Percentiles rank a stretch among this genome's conserved stretches.
These are phyloP conservation scores for Cryptomeria japonica DNA, from an alignment of 75 land plant species.

Conservation along the genomic window DNA sequence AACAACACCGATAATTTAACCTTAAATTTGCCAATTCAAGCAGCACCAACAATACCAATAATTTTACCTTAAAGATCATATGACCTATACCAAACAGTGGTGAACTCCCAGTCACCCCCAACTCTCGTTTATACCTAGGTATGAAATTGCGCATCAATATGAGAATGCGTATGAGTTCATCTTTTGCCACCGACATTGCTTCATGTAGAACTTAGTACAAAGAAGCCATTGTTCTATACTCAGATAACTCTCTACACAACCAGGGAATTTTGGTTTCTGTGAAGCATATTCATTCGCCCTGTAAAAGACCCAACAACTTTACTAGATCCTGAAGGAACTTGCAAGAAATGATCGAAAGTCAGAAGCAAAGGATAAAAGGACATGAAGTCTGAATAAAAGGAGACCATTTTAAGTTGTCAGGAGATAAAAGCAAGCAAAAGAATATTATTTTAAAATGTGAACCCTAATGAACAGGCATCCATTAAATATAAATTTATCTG, in stretches of 20 bases:
- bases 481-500: neutral
- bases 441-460: too few relatives aligned
- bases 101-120: constrained; percentile 86
- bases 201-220: constrained; percentile 30
- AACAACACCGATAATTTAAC: constrained; percentile 72
- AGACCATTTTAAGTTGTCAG: neutral
- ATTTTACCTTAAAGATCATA: constrained; percentile 77
- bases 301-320: constrained; percentile 91
- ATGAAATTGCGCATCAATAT: constrained; percentile 78
- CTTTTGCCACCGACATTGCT: constrained; percentile 94
- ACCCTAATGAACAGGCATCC: neutral
- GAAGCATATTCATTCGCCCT: constrained; percentile 78
- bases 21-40: too few relatives aligned
- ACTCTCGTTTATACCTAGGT: constrained; percentile 76
- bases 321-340: constrained; percentile 63
- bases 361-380: neutral
- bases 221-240: constrained; percentile 72
- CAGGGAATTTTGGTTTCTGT: constrained; percentile 76
- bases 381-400: neutral
- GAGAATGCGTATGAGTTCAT: constrained; percentile 94
- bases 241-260: constrained; percentile 69
- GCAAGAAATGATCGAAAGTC: neutral
- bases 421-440: too few relatives aligned
- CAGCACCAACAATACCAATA: too few relatives aligned
- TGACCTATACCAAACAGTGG: constrained; percentile 65